Conservation (phyloP, 345 rosid species). For the Laguncularia racemosa region DNA sequence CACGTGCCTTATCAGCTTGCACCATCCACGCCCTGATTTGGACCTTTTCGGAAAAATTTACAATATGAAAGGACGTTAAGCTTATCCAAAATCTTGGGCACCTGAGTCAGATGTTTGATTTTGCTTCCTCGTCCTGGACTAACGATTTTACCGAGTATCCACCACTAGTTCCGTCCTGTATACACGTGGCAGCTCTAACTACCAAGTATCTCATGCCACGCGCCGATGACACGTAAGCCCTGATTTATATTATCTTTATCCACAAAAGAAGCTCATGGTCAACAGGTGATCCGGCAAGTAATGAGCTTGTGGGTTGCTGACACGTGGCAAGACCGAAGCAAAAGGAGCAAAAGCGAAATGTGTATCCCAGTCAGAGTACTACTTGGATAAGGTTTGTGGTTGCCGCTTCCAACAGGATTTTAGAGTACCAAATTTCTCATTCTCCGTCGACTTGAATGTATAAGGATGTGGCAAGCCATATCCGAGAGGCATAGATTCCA, state of each 20-base stretch:
- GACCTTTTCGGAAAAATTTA: constrained; percentile 25
- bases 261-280: constrained; percentile 18
- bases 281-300: constrained; percentile 21
- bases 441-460: no score
- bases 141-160: background rate
- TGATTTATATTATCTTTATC: constrained; percentile 21
- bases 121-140: constrained; percentile 35
- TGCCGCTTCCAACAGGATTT: no score
- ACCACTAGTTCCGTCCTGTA: background rate
- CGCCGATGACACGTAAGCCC: constrained; percentile 27
- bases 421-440: no score
- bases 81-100: background rate
- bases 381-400: background rate
- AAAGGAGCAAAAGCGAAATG: background rate
- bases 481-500: no score
- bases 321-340: constrained; percentile 2
- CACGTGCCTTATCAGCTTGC: no score
- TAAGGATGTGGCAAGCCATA: no score
- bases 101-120: background rate
- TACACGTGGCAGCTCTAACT: constrained; percentile 19
- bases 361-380: no score
- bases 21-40: constrained; percentile 14
- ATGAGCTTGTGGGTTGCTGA: background rate
- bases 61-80: no score
- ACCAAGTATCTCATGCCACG: constrained; percentile 21